Percentiles rank a stretch among this genome's conserved stretches.
These are phyloP conservation scores for Ophiosphaerella herpotricha DNA, from an alignment of 2,329 filamentous ascomycete species.

Conservation along the genomic window DNA sequence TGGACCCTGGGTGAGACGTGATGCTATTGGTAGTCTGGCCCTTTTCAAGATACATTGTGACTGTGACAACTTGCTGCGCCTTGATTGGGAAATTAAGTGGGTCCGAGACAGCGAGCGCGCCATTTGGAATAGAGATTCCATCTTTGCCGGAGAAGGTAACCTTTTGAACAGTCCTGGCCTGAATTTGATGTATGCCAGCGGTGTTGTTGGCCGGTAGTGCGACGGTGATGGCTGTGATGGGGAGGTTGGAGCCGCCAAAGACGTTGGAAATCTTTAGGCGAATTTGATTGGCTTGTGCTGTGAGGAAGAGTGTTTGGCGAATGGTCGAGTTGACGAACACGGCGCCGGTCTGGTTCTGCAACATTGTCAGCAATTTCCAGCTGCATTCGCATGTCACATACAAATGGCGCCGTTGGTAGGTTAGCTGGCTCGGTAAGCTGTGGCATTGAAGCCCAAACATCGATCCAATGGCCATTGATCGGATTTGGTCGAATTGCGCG, in stretches of 20 bases:
- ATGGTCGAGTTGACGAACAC: constrained; percentile 67
- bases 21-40: constrained; percentile 64
- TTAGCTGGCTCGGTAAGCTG: constrained; percentile 60
- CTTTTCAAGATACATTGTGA: constrained; percentile 61
- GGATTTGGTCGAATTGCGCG: constrained; percentile 30
- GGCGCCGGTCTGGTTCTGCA: constrained; percentile 56
- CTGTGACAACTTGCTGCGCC: constrained; percentile 58
- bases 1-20: constrained; percentile 67
- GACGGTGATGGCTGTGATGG: constrained; percentile 63
- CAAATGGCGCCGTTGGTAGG: constrained; percentile 63
- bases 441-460: constrained; percentile 69
- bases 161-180: constrained; percentile 55
- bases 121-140: constrained; percentile 58
- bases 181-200: constrained; percentile 59
- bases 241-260: constrained; percentile 64
- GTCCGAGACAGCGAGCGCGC: constrained; percentile 64
- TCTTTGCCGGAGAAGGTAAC: constrained; percentile 62
- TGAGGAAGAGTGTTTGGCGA: constrained; percentile 67
- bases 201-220: constrained; percentile 60
- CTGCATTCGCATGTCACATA: constrained; percentile 12
- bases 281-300: constrained; percentile 61
- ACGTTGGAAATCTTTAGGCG: constrained; percentile 68
- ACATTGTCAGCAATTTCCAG: not conserved
- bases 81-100: constrained; percentile 60
- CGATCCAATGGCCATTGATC: constrained; percentile 59